These are phyloP conservation scores for Yamadazyma insecticola DNA, from an alignment of 805 yeast genomes.

Conservation along the genomic window DNA sequence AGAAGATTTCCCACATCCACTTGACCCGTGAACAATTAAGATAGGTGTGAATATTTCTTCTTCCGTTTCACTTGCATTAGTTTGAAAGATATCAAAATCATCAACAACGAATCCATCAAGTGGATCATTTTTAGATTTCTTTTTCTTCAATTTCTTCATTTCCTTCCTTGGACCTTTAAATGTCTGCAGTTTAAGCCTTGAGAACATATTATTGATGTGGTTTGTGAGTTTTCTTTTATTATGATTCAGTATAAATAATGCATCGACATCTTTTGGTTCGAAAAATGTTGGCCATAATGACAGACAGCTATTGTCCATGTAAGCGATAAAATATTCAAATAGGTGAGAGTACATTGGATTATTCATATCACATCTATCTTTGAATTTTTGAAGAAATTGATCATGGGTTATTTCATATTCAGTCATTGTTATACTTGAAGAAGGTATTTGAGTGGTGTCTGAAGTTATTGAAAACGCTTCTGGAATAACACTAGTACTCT, in stretches of 20 bases:
- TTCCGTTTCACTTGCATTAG: slow-evolving; percentile 20
- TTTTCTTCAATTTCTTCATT: slow-evolving; percentile 20
- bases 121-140: slow-evolving; percentile 11
- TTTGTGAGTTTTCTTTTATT: slow-evolving; percentile 19
- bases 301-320: background rate
- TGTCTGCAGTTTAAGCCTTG: slow-evolving; percentile 23
- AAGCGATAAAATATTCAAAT: background rate
- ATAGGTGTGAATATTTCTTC: slow-evolving; percentile 53
- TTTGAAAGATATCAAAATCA: slow-evolving; percentile 5
- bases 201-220: slow-evolving; percentile 42
- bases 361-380: slow-evolving; percentile 1
- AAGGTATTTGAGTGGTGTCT: background rate
- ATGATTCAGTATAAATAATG: slow-evolving; percentile 28
- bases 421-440: background rate
- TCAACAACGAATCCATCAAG: slow-evolving; percentile 38
- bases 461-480: background rate
- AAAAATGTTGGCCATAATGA: slow-evolving; percentile 42
- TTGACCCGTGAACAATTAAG: slow-evolving; percentile 62
- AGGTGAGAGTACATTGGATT: slow-evolving; percentile 2
- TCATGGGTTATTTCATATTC: too few species aligned
- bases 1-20: slow-evolving; percentile 77
- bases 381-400: background rate
- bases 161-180: slow-evolving; percentile 30
- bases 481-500: background rate
- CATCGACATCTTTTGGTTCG: slow-evolving; percentile 30